Percentiles rank a stretch among this genome's conserved stretches.
Evolutionary conservation across 1,139 yeast species (phyloP).

Genomic region (Saccharomyces hybrid): DNA sequence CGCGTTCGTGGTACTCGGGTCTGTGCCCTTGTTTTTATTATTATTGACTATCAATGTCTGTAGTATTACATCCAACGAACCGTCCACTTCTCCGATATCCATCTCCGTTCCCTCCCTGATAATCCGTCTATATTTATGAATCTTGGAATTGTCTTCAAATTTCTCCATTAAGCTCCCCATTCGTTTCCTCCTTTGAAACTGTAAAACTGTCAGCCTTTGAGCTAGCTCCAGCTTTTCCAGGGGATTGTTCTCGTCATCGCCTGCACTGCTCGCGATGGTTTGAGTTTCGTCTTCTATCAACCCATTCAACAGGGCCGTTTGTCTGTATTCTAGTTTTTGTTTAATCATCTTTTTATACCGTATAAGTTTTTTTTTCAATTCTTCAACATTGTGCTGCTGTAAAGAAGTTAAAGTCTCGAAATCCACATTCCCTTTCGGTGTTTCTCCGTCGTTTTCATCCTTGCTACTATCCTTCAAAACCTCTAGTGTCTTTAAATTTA

Average conservation of each 20-base stretch:
- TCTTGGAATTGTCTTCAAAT: conserved; percentile 45
- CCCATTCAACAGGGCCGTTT: conserved; percentile 45
- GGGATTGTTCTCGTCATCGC: conserved; percentile 5
- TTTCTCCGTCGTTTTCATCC: conserved; percentile 39
- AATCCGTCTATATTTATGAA: conserved; percentile 75
- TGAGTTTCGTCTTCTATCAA: conserved; percentile 39
- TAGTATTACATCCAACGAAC: conserved; percentile 28
- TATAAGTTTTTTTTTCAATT: conserved; percentile 27
- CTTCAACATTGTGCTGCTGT: conserved; percentile 37
- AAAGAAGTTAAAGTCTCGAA: conserved; percentile 32
- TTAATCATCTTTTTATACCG: conserved; percentile 30
- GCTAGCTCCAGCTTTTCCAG: conserved; percentile 30
- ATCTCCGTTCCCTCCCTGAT: conserved; percentile 81
- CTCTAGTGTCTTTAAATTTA: conserved; percentile 19
- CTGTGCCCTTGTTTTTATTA: conserved; percentile 1
- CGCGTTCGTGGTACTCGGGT: not conserved
- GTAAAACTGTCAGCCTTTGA: conserved; percentile 40
- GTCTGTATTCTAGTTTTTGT: conserved; percentile 47
- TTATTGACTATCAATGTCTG: conserved; percentile 19
- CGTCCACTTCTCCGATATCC: conserved; percentile 53
- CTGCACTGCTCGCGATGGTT: conserved; percentile 4
- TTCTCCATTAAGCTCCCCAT: conserved; percentile 41
- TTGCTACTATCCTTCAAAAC: conserved; percentile 29
- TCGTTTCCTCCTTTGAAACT: conserved; percentile 40
- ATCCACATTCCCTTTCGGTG: conserved; percentile 7